A percentile compares a stretch with the other conserved stretches of the same genome.
phyloP scores from a whole-genome alignment of 495 filamentous ascomycete species.

The Achaetomiella virescens region DNA sequence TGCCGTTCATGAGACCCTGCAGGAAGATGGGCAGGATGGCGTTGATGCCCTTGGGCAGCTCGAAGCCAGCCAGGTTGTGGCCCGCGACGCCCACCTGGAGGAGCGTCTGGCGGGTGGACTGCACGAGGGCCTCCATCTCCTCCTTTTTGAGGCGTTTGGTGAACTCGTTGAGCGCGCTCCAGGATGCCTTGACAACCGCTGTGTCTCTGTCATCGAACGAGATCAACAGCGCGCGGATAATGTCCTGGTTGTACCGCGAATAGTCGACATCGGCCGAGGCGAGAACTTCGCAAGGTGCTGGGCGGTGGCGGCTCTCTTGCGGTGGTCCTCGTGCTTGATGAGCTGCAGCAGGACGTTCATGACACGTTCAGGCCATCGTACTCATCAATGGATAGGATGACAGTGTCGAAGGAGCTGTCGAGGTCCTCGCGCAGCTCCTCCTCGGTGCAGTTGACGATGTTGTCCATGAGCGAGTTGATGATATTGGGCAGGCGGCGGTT shows the following conservation, averaged over 20 bases:
- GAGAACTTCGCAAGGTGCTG: slow-evolving; percentile 82
- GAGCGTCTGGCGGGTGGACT: slow-evolving; percentile 76
- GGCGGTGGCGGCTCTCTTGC: slow-evolving; percentile 68
- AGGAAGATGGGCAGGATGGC: slow-evolving; percentile 95
- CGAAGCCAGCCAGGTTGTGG: slow-evolving; percentile 78
- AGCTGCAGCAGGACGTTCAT: slow-evolving; percentile 88
- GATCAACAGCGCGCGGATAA: slow-evolving; percentile 80
- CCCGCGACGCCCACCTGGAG: slow-evolving; percentile 85
- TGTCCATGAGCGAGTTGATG: slow-evolving; percentile 88
- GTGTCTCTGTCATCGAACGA: slow-evolving; percentile 83
- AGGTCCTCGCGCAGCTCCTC: slow-evolving; percentile 69
- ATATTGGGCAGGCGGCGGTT: slow-evolving; percentile 82
- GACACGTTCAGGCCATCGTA: slow-evolving; percentile 86
- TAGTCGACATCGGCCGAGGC: slow-evolving; percentile 73
- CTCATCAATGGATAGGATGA: slow-evolving; percentile 89
- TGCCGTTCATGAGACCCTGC: slow-evolving; percentile 95
- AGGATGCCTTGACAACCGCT: slow-evolving; percentile 85
- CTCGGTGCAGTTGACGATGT: slow-evolving; percentile 72
- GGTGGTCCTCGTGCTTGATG: slow-evolving; percentile 88
- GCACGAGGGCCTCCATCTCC: slow-evolving; percentile 93
- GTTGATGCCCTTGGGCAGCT: slow-evolving; percentile 94
- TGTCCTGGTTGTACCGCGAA: slow-evolving; percentile 88
- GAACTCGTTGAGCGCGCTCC: slow-evolving; percentile 81
- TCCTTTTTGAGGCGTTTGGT: slow-evolving; percentile 89
- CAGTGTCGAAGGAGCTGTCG: slow-evolving; percentile 71